A percentile compares a stretch with the other conserved stretches of the same genome.
Evolutionary conservation across 768 basidiomycete genomes (phyloP).

Genomic region (Boletus bicolor): DNA sequence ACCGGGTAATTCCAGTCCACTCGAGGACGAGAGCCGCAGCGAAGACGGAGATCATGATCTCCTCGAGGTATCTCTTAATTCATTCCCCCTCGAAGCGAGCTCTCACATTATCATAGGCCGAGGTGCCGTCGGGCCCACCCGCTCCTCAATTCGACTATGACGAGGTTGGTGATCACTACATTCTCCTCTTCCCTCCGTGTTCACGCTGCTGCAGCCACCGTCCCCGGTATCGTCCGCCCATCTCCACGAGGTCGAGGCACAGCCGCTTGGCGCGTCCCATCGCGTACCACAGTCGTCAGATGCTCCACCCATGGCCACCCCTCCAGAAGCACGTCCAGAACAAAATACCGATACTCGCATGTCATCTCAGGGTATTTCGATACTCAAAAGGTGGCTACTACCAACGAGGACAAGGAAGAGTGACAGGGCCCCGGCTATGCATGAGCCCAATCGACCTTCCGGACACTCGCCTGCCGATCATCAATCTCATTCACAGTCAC

Average conservation of each 20-base stretch:
- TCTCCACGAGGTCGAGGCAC: too few relatives aligned
- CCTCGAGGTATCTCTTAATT: neutral
- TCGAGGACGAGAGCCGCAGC: neutral
- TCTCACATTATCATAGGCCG: neutral
- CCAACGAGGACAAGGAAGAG: neutral
- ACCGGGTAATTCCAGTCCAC: neutral
- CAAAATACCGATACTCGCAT: neutral
- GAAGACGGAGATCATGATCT: neutral
- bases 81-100: too few relatives aligned
- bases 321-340: neutral
- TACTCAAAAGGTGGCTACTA: neutral
- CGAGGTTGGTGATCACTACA: neutral
- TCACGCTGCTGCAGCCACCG: neutral
- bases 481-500: neutral
- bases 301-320: neutral
- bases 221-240: neutral
- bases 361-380: neutral
- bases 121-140: neutral
- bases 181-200: neutral
- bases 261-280: too few relatives aligned
- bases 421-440: too few relatives aligned
- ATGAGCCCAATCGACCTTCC: neutral
- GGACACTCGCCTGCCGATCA: neutral
- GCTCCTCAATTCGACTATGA: neutral
- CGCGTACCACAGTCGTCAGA: too few relatives aligned